A percentile compares a stretch with the other conserved stretches of the same genome.
phyloP scores from a whole-genome alignment of 345 rosid genomes.

The Euphorbia tirucalli region DNA sequence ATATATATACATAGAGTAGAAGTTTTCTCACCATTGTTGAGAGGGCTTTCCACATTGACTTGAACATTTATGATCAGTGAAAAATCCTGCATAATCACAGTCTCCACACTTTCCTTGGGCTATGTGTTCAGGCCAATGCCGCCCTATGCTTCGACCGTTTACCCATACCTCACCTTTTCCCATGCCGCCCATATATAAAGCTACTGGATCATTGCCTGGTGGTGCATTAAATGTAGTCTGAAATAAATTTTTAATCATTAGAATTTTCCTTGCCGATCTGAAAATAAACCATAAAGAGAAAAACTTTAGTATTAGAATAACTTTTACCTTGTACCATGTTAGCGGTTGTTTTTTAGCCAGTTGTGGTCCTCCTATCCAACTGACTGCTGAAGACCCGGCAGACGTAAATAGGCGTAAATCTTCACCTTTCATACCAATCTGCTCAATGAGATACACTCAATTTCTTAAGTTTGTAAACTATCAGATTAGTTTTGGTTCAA shows the following conservation, averaged over 20 bases:
- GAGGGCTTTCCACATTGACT: constrained; percentile 23
- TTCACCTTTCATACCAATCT: constrained; percentile 35
- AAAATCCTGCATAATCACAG: constrained; percentile 26
- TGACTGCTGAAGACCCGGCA: constrained; percentile 22
- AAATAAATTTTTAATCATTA: background rate
- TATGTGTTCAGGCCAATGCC: constrained; percentile 42
- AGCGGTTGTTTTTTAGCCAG: constrained; percentile 25
- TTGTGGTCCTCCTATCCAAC: constrained; percentile 18
- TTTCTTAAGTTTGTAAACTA: background rate
- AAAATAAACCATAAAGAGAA: background rate
- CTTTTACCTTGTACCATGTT: constrained; percentile 35
- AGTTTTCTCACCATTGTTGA: constrained; percentile 21
- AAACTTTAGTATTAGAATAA: background rate
- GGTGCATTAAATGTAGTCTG: constrained; percentile 69
- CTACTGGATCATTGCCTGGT: constrained; percentile 66
- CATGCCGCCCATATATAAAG: constrained; percentile 61
- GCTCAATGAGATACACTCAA: background rate
- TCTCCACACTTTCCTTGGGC: constrained; percentile 20
- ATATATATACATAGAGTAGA: no score
- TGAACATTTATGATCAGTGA: constrained; percentile 17
- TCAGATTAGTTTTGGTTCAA: background rate
- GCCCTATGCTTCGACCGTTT: constrained; percentile 78
- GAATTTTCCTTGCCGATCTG: background rate
- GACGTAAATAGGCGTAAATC: constrained; percentile 8
- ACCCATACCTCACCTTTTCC: constrained; percentile 67